These are phyloP conservation scores for Mycena belliarum DNA, from an alignment of 768 basidiomycete genomes.

Conservation along the genomic window DNA sequence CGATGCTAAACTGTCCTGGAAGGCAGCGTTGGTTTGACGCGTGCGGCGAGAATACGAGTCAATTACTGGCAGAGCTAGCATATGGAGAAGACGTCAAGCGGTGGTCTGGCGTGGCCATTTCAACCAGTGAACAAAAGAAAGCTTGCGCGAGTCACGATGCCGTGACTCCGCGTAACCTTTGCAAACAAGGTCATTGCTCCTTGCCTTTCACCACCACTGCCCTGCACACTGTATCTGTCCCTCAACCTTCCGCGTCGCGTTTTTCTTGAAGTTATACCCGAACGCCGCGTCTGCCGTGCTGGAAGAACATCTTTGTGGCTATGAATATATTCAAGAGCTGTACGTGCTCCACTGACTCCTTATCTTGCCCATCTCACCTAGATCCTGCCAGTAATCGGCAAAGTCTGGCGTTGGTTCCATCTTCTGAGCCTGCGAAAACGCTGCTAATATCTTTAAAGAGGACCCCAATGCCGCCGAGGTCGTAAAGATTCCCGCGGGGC, in stretches of 20 bases:
- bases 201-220: constrained; percentile 1
- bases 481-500: constrained; percentile 89
- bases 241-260: constrained; percentile 8
- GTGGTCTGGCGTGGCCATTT: constrained; percentile 19
- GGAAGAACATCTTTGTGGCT: constrained; percentile 19
- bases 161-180: constrained; percentile 4
- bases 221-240: neutral
- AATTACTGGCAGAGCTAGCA: constrained; percentile 23
- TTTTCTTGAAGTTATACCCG: neutral
- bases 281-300: neutral
- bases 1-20: constrained; percentile 16
- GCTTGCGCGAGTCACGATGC: constrained; percentile 34
- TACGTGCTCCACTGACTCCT: constrained; percentile 40
- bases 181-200: constrained; percentile 12
- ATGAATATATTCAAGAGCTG: constrained; percentile 89
- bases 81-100: constrained; percentile 22
- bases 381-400: constrained; percentile 67
- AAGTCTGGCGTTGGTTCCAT: constrained; percentile 86
- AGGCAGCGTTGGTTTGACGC: neutral
- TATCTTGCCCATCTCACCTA: constrained; percentile 25
- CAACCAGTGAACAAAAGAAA: neutral
- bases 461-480: constrained; percentile 95
- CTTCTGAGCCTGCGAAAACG: constrained; percentile 3
- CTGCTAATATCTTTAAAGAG: constrained; percentile 54
- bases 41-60: neutral